These are phyloP conservation scores for Aspergillus pseudoglaucus DNA, from an alignment of 2,329 filamentous ascomycete species.

Conservation along the genomic window DNA sequence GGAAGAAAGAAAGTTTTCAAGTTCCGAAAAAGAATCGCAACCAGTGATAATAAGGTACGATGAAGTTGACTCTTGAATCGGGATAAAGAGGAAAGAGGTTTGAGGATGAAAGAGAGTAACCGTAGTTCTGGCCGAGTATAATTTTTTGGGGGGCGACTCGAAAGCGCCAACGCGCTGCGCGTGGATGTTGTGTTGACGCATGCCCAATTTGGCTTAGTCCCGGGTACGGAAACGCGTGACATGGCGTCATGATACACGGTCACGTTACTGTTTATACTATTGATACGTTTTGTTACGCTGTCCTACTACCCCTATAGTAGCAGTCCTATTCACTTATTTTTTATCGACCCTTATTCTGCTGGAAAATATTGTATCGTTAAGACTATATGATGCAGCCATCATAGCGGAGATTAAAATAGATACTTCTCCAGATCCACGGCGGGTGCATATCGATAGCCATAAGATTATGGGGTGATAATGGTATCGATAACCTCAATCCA, in stretches of 20 bases:
- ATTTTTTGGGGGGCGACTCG: conserved; percentile 10
- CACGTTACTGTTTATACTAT: too few relatives aligned
- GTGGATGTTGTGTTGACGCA: conserved; percentile 27
- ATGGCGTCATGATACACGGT: neutral
- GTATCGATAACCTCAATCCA: neutral
- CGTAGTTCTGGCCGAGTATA: neutral
- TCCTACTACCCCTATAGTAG: too few relatives aligned
- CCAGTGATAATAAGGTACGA: neutral
- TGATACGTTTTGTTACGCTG: too few relatives aligned
- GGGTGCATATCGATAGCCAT: neutral
- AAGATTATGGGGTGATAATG: neutral
- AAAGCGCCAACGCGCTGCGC: conserved; percentile 20
- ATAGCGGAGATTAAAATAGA: too few relatives aligned
- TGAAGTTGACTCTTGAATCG: neutral
- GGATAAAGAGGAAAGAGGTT: neutral
- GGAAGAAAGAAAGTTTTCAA: neutral
- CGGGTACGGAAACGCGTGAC: conserved; percentile 20
- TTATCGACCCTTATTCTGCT: too few relatives aligned
- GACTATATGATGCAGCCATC: too few relatives aligned
- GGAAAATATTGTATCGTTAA: too few relatives aligned
- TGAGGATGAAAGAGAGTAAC: neutral
- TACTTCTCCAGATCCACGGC: neutral
- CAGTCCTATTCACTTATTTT: too few relatives aligned
- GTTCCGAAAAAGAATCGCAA: neutral
- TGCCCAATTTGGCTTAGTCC: conserved; percentile 19